phyloP scores from a whole-genome alignment of 495 filamentous ascomycete species.

The Copromyces sp. region DNA sequence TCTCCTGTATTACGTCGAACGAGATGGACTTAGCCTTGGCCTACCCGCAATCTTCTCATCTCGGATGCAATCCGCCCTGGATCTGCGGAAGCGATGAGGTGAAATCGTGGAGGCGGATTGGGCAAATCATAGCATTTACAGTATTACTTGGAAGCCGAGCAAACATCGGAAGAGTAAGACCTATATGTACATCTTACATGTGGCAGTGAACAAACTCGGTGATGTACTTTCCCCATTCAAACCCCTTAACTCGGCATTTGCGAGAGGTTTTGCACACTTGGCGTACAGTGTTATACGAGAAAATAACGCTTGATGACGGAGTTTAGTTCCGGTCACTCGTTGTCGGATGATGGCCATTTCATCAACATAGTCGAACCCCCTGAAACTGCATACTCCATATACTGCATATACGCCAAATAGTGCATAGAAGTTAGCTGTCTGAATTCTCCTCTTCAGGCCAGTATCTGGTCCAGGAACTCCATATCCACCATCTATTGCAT shows the following conservation, averaged over 20 bases:
- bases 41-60: constrained; percentile 1
- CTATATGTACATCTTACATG: background rate
- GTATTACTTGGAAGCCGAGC: background rate
- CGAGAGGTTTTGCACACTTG: background rate
- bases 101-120: background rate
- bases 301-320: background rate
- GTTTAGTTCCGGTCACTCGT: background rate
- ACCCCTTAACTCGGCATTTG: background rate
- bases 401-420: too few species aligned
- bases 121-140: background rate
- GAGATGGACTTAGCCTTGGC: background rate
- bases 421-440: too few species aligned
- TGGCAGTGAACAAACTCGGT: background rate
- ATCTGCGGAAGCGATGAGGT: background rate
- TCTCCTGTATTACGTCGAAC: background rate
- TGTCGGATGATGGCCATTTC: background rate
- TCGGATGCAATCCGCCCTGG: background rate
- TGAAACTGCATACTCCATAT: too few species aligned
- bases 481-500: too few species aligned
- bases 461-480: too few species aligned
- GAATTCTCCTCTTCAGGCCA: too few species aligned
- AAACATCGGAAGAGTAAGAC: background rate
- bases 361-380: too few species aligned
- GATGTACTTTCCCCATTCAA: background rate
- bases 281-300: background rate